These are phyloP conservation scores for Exophiala sp. DNA, from an alignment of 2,329 filamentous ascomycete genomes.

Conservation along the genomic window DNA sequence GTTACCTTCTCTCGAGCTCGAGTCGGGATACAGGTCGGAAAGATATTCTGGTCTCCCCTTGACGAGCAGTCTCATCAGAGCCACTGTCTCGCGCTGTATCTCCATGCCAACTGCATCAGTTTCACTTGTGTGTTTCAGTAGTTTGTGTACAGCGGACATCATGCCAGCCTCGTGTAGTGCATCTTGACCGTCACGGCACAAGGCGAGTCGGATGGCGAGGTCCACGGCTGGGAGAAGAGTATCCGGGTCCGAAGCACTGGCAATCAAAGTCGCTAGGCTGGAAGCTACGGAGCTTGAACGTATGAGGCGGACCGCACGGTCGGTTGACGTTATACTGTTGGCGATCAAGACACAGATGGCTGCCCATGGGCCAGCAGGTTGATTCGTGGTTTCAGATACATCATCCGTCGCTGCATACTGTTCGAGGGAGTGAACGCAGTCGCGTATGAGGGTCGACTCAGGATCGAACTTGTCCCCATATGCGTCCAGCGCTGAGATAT, in stretches of 20 bases:
- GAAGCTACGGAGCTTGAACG: conserved; percentile 1
- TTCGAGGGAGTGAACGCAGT: conserved; percentile 9
- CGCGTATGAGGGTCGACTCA: conserved; percentile 8
- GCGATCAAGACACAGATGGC: conserved; percentile 18
- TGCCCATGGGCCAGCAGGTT: conserved; percentile 1
- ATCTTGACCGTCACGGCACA: conserved; percentile 17
- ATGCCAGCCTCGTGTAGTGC: conserved; percentile 6
- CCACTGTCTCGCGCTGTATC: conserved; percentile 13
- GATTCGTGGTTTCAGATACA: too few species aligned
- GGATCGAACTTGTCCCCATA: conserved; percentile 8
- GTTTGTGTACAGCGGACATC: background rate
- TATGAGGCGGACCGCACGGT: conserved; percentile 11
- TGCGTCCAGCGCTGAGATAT: conserved; percentile 17
- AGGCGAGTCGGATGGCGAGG: conserved; percentile 15
- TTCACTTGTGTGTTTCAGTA: conserved; percentile 6
- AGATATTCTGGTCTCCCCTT: conserved; percentile 10
- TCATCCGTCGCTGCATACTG: background rate
- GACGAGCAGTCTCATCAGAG: conserved; percentile 16
- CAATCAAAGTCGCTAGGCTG: conserved; percentile 1
- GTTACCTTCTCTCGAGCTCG: background rate
- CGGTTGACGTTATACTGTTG: conserved; percentile 17
- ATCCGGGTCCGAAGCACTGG: conserved; percentile 3
- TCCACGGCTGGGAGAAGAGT: conserved; percentile 21
- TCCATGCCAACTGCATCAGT: conserved; percentile 6
- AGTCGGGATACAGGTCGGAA: background rate